Percentiles rank a stretch among this genome's conserved stretches.
These are phyloP conservation scores for Erigeron philadelphicus DNA, from an alignment of 140 eudicot genomes.

Conservation along the genomic window DNA sequence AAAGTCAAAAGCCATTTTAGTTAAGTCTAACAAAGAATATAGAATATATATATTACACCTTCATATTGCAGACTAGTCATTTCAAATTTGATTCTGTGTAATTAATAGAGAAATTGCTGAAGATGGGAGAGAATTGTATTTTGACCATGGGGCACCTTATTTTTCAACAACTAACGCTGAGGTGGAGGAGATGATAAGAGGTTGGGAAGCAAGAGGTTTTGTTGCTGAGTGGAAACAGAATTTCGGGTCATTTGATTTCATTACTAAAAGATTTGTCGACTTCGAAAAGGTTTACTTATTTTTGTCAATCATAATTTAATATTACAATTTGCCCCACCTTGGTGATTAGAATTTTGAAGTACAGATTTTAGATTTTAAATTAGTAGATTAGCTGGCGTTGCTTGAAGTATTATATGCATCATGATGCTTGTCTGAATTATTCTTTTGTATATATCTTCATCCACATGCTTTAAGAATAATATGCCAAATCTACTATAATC, in stretches of 20 bases:
- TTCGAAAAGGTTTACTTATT: constrained; percentile 49
- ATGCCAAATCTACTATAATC: constrained; percentile 19
- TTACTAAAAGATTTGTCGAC: constrained; percentile 50
- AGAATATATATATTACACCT: too few species aligned
- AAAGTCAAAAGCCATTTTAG: too few species aligned
- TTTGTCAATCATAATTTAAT: constrained; percentile 17
- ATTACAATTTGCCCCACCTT: constrained; percentile 29
- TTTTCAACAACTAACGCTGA: constrained; percentile 51
- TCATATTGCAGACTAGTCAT: too few species aligned
- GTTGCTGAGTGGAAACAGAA: constrained; percentile 86
- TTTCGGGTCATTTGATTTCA: constrained; percentile 71
- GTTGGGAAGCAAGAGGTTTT: constrained; percentile 85
- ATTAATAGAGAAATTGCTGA: constrained; percentile 57
- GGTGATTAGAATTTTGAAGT: background rate
- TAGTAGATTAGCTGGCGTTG: constrained; percentile 32
- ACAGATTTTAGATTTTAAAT: constrained; percentile 25
- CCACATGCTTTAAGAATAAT: constrained; percentile 34
- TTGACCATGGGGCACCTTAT: constrained; percentile 93
- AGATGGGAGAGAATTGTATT: constrained; percentile 76
- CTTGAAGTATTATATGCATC: constrained; percentile 30
- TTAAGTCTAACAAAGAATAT: too few species aligned
- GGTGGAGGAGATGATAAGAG: constrained; percentile 53
- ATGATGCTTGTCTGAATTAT: constrained; percentile 25
- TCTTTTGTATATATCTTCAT: constrained; percentile 25
- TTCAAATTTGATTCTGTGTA: background rate